Evolutionary conservation across 2,329 filamentous ascomycete species (phyloP), one percentile per base, ranked within the genome.

Genomic region (Apiospora phragmitis): DNA sequence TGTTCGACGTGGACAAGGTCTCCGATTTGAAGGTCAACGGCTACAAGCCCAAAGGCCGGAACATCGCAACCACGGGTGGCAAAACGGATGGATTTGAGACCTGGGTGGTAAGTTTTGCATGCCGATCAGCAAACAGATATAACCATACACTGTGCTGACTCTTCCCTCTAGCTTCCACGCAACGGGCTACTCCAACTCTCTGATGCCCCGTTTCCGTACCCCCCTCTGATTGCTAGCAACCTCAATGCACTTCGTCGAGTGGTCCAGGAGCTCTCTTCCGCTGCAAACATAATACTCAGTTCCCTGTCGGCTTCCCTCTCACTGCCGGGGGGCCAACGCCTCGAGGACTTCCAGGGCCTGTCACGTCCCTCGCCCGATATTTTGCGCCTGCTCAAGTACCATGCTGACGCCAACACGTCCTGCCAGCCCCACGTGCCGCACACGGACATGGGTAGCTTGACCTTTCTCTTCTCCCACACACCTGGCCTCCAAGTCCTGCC

Each of bases 11-110:
- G 18, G 68, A 69, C 42, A 38, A 65, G 42, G 11, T 69, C 26
- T 69, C 68, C 21, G 51, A 66, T n/a, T 26, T 49, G 4, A 69
- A 69, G 26, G 24, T 65, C 26, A 69, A 69, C 18, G 55, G 68
- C 4, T 69, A 69, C 42, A 69, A 69, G 41, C 68, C 68, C 11
- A 69, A 65, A n/a, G 68, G 68, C 11, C 38, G 68, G 11, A 69
- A 69, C 12, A n/a, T 69, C 16, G 68, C 47, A 7, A 65, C 29
- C 24, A 69, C 41, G 29, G 41, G 26, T 9, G 68, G 59, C 26
- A 43, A 35, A 9, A 65, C 26, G 1, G 68, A 69, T 51, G 41
- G 68, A 12, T 66, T 69, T 32, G 55, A 69, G 45, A 69, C 41
- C 21, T 69, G 68, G 68, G 68, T 65, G 32, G 68, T 69, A 66